Evolutionary conservation across 805 yeast genomes (phyloP).

Genomic region (Pichia manshurica): DNA sequence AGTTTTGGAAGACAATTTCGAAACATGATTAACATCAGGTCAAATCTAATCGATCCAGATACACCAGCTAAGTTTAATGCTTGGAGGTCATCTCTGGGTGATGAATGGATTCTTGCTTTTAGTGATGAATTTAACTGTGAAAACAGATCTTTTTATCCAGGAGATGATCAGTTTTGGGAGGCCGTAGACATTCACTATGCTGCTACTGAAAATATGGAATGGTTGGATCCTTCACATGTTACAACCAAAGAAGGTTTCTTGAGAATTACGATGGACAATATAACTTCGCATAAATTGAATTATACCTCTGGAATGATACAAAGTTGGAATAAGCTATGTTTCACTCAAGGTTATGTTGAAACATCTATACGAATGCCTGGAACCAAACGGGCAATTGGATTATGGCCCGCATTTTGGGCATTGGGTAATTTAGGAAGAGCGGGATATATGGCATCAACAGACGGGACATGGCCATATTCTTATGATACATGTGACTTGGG

Average conservation of each 20-base stretch:
- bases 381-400: constrained; percentile 68
- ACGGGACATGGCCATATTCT: constrained; percentile 93
- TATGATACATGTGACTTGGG: constrained; percentile 89
- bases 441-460: constrained; percentile 80
- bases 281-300: constrained; percentile 64
- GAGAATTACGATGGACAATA: constrained; percentile 71
- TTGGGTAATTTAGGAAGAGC: constrained; percentile 92
- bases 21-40: constrained; percentile 35
- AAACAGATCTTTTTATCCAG: constrained; percentile 84
- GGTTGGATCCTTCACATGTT: constrained; percentile 92
- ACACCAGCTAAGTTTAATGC: constrained; percentile 49
- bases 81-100: constrained; percentile 53
- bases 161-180: constrained; percentile 88
- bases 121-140: constrained; percentile 87
- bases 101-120: constrained; percentile 70
- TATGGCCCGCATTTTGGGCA: constrained; percentile 98
- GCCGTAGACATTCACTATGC: constrained; percentile 80
- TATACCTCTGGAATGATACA: constrained; percentile 92
- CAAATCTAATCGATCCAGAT: constrained; percentile 64
- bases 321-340: constrained; percentile 87
- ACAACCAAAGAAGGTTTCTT: constrained; percentile 71
- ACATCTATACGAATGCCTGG: constrained; percentile 75
- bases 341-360: constrained; percentile 76
- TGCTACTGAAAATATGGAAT: constrained; percentile 86
- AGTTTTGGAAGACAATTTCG: not conserved